Conservation (phyloP, 2,329 filamentous ascomycete genomes). For the Penicillium sp. region DNA sequence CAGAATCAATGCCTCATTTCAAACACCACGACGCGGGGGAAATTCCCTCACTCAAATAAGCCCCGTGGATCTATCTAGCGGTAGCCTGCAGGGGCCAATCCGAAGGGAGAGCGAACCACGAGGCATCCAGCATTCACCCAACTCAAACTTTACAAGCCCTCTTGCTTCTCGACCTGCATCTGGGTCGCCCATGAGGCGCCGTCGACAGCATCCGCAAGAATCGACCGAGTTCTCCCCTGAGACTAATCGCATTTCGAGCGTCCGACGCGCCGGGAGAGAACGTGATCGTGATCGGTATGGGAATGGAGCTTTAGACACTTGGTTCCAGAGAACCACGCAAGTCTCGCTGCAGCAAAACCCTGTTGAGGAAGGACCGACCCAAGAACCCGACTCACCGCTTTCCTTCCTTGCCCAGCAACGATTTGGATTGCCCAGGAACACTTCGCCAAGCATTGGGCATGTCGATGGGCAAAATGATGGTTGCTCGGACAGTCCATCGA, state of each 20-base stretch:
- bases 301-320: slow-evolving; percentile 24
- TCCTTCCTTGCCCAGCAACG: slow-evolving; percentile 17
- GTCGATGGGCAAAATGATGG: neutral
- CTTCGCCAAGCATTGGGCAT: neutral
- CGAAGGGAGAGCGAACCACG: neutral
- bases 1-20: slow-evolving; percentile 14
- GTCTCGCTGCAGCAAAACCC: slow-evolving; percentile 1
- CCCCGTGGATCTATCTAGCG: neutral
- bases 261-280: slow-evolving; percentile 11
- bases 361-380: neutral
- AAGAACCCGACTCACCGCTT: slow-evolving; percentile 9
- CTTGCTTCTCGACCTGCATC: slow-evolving; percentile 1
- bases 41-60: neutral
- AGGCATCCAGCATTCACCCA: neutral
- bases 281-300: slow-evolving; percentile 21
- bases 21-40: slow-evolving; percentile 5
- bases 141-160: slow-evolving; percentile 1
- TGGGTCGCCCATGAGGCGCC: slow-evolving; percentile 8
- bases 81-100: neutral
- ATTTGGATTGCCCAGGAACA: slow-evolving; percentile 3
- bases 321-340: slow-evolving; percentile 21
- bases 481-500: neutral
- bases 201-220: neutral
- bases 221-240: neutral
- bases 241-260: neutral